phyloP scores from a whole-genome alignment of 129 eudicot species.

The Flaveria robusta region DNA sequence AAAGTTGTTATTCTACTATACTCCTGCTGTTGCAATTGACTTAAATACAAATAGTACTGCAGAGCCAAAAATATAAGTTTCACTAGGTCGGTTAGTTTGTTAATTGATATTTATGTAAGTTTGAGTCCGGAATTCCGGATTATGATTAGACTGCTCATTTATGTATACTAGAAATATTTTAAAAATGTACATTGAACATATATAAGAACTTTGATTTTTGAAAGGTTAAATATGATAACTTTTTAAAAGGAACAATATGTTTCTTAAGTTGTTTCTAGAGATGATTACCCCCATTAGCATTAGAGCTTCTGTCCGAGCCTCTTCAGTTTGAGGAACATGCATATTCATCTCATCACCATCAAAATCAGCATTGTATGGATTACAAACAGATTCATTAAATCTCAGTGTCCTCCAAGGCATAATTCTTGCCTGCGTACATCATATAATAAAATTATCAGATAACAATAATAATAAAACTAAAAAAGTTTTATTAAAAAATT shows the following conservation, averaged over 20 bases:
- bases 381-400: slow-evolving; percentile 96
- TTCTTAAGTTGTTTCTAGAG: not conserved
- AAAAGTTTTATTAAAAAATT: not conserved
- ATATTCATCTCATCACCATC: slow-evolving; percentile 99
- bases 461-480: not conserved
- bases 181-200: not conserved
- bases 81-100: too few relatives aligned
- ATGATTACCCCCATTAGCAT: slow-evolving; percentile 4
- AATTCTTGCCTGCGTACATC: slow-evolving; percentile 74
- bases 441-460: not conserved
- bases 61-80: too few relatives aligned
- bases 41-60: too few relatives aligned
- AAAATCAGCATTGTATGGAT: slow-evolving; percentile 98
- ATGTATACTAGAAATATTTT: too few relatives aligned
- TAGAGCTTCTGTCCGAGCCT: slow-evolving; percentile 3
- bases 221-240: not conserved
- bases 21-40: too few relatives aligned
- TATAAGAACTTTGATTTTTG: not conserved
- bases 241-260: not conserved
- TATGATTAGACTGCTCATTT: too few relatives aligned
- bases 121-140: too few relatives aligned
- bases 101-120: too few relatives aligned
- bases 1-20: too few relatives aligned
- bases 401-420: slow-evolving; percentile 99
- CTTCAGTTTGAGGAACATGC: slow-evolving; percentile 52